phyloP scores from a whole-genome alignment of 1,284 basidiomycete genomes.

The Fomitopsis palustris region DNA sequence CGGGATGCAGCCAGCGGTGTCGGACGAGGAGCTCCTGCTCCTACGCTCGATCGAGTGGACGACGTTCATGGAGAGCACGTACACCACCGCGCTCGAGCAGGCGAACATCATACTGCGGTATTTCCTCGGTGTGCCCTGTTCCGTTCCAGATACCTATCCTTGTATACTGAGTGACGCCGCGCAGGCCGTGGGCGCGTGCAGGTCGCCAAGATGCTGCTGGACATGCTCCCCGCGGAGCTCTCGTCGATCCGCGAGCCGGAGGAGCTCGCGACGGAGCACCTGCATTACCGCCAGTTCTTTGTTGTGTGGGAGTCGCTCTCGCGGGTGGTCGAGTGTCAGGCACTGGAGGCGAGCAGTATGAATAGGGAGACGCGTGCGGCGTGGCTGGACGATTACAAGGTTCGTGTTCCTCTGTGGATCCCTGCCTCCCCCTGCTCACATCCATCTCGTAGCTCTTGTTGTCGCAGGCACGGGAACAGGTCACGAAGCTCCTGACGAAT shows the following conservation, averaged over 20 bases:
- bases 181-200: conserved; percentile 72
- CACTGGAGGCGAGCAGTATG: conserved; percentile 48
- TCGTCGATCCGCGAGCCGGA: conserved; percentile 55
- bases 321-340: conserved; percentile 53
- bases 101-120: conserved; percentile 84
- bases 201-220: conserved; percentile 64
- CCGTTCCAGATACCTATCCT: background rate
- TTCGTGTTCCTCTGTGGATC: conserved; percentile 25
- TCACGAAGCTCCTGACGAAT: conserved; percentile 64
- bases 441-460: conserved; percentile 52
- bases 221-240: conserved; percentile 65
- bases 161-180: conserved; percentile 6
- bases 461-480: conserved; percentile 55
- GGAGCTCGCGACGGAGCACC: conserved; percentile 63
- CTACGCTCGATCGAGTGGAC: conserved; percentile 95
- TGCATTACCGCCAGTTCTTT: conserved; percentile 75
- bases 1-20: conserved; percentile 45
- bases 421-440: too few relatives aligned
- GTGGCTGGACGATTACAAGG: conserved; percentile 66
- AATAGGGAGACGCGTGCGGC: conserved; percentile 53
- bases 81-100: conserved; percentile 77
- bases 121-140: conserved; percentile 66
- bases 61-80: conserved; percentile 72
- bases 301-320: conserved; percentile 62
- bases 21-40: conserved; percentile 63